These are phyloP conservation scores for Neurospora sp. DNA, from an alignment of 495 filamentous ascomycete species.

Conservation along the genomic window DNA sequence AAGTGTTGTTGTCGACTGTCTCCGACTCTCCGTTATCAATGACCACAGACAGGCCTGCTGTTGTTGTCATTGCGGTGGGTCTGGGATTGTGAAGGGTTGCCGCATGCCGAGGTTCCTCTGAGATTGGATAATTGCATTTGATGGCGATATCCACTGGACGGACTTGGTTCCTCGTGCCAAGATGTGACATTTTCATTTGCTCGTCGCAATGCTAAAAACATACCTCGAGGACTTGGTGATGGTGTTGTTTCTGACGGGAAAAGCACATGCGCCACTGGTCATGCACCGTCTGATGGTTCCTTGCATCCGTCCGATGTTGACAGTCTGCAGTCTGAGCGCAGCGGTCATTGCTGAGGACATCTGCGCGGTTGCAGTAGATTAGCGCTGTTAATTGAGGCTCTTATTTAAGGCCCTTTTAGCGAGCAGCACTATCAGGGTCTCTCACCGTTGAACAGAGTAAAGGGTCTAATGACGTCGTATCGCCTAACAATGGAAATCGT, in stretches of 20 bases:
- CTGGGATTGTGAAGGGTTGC: background rate
- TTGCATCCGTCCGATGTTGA: background rate
- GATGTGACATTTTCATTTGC: background rate
- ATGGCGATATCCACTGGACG: background rate
- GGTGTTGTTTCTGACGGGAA: background rate
- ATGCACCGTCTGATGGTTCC: background rate
- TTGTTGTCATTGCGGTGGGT: background rate
- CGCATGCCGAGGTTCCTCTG: background rate
- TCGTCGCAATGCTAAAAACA: background rate
- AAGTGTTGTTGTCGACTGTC: background rate
- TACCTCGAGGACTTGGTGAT: background rate
- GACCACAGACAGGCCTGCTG: background rate
- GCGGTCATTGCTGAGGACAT: background rate
- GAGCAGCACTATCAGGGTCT: background rate
- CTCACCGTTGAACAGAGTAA: background rate
- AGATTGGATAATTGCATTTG: background rate
- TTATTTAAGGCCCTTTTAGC: background rate
- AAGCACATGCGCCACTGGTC: background rate
- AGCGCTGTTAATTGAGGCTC: background rate
- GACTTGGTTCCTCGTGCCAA: background rate
- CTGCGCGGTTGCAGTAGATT: background rate
- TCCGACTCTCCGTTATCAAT: background rate
- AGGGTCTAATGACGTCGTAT: background rate
- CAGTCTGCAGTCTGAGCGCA: background rate
- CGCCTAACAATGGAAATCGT: background rate